phyloP scores from a whole-genome alignment of 164 flowering plant genomes.

The Stephania japonica region DNA sequence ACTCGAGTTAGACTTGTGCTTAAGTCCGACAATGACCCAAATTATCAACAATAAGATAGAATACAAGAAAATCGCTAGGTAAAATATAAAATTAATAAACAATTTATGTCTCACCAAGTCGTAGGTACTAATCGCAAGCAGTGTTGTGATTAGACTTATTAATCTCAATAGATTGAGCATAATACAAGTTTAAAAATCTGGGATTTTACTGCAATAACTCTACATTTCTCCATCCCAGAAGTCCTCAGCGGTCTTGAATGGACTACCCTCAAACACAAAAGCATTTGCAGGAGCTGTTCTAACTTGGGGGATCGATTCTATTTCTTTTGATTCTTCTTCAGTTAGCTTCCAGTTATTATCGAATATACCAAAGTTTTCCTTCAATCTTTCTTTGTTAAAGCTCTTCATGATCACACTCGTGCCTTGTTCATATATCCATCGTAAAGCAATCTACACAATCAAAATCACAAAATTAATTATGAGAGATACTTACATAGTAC shows the following conservation, averaged over 20 bases:
- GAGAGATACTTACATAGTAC: not conserved
- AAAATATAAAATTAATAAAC: no score
- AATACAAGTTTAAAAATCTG: no score
- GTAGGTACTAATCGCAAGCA: no score
- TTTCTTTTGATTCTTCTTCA: not conserved
- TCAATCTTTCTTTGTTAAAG: slow-evolving; percentile 3
- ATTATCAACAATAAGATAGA: no score
- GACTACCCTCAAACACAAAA: not conserved
- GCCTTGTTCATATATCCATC: slow-evolving; percentile 6
- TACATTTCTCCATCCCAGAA: not conserved
- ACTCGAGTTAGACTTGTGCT: no score
- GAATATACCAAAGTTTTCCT: not conserved
- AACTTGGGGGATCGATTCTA: not conserved
- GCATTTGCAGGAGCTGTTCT: not conserved
- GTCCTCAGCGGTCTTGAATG: not conserved
- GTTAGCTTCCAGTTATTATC: not conserved
- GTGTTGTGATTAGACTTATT: no score
- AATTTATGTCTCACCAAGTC: no score
- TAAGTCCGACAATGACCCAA: no score
- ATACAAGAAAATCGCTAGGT: no score
- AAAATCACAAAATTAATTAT: not conserved
- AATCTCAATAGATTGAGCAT: no score
- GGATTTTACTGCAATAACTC: no score
- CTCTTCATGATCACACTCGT: not conserved
- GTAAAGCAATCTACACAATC: not conserved